Conservation (phyloP, 2,329 filamentous ascomycete species). For the Cladophialophora yegresii region DNA sequence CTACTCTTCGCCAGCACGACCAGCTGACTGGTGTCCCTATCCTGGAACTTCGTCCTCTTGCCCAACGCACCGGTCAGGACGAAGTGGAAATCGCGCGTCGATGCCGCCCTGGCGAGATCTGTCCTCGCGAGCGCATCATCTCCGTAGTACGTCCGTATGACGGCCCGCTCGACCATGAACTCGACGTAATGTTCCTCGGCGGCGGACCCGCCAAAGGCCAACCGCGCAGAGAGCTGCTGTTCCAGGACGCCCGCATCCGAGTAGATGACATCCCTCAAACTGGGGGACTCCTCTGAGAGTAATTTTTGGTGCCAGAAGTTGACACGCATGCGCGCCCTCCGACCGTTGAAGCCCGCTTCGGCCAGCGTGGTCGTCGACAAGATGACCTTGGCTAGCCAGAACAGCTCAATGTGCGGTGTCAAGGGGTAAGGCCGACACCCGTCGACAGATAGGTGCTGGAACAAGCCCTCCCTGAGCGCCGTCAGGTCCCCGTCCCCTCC, state of each 20-base stretch:
- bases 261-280: constrained; percentile 63
- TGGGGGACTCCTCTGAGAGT: constrained; percentile 63
- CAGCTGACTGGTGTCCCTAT: constrained; percentile 69
- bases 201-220: constrained; percentile 40
- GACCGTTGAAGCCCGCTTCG: constrained; percentile 46
- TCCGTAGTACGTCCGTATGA: constrained; percentile 81
- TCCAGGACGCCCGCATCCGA: constrained; percentile 58
- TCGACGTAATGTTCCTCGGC: constrained; percentile 44
- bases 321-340: constrained; percentile 69
- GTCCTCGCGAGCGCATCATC: constrained; percentile 72
- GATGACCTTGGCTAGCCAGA: constrained; percentile 70
- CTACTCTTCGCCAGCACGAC: constrained; percentile 84
- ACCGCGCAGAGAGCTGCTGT: constrained; percentile 37
- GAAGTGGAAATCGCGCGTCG: constrained; percentile 72
- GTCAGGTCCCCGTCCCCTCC: constrained; percentile 51
- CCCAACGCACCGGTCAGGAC: constrained; percentile 82
- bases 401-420: constrained; percentile 79
- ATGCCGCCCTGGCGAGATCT: constrained; percentile 68
- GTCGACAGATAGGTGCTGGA: constrained; percentile 73
- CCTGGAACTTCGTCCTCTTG: constrained; percentile 56
- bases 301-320: constrained; percentile 72
- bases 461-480: constrained; percentile 59
- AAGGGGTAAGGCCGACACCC: constrained; percentile 84
- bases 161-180: constrained; percentile 79
- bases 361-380: constrained; percentile 54